Percentiles rank a stretch among this genome's conserved stretches.
phyloP scores from a whole-genome alignment of 176 grass and related monocot genomes.

The Avena sativa region DNA sequence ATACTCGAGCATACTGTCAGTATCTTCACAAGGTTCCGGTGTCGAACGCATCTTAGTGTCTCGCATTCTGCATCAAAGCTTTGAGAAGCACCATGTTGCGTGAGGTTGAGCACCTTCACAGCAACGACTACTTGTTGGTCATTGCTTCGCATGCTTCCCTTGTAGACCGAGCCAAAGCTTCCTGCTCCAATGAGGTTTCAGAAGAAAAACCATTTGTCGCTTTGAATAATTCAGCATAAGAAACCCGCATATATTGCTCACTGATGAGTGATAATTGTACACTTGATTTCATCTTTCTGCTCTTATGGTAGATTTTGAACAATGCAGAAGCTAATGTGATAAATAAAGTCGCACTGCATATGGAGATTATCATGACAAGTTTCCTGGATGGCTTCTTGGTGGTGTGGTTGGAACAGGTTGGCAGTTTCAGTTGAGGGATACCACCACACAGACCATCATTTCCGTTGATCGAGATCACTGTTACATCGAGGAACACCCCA shows the following conservation, averaged over 20 bases:
- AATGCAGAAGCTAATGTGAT: conserved; percentile 12
- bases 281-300: not conserved
- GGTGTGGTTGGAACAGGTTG: not conserved
- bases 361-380: not conserved
- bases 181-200: conserved; percentile 34
- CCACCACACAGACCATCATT: conserved; percentile 54
- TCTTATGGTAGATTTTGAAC: not conserved
- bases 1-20: conserved; percentile 23
- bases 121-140: conserved; percentile 13
- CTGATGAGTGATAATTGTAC: conserved; percentile 5
- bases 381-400: not conserved
- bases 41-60: not conserved
- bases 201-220: conserved; percentile 40
- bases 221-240: conserved; percentile 30
- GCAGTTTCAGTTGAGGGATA: conserved; percentile 32
- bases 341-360: not conserved
- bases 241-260: not conserved
- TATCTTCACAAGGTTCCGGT: conserved; percentile 33
- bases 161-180: conserved; percentile 43
- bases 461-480: not conserved
- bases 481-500: conserved; percentile 50
- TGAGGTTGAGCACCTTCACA: conserved; percentile 29
- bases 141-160: not conserved
- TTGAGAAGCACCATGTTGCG: not conserved
- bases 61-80: conserved; percentile 14